Evolutionary conservation across 306 rosid genomes (phyloP).

Genomic region (Carpinus fangiana): DNA sequence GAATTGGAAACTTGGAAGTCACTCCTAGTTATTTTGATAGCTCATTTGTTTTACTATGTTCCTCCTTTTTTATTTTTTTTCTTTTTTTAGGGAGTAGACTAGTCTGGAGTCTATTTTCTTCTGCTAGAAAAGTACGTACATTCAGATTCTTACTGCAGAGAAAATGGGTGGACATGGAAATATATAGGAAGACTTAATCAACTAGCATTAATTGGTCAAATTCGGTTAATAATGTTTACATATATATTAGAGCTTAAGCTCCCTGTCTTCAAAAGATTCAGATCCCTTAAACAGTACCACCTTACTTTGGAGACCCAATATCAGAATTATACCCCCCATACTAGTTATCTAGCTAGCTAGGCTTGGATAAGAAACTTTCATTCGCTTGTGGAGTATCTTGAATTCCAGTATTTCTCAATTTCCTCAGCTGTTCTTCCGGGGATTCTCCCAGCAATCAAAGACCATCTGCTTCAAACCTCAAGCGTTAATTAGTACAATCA

Average conservation of each 20-base stretch:
- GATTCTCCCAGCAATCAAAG: constrained; percentile 17
- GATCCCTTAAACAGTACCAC: not conserved
- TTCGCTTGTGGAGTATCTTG: constrained; percentile 11
- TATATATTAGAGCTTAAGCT: not conserved
- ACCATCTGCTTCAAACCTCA: constrained; percentile 6
- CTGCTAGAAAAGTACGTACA: not conserved
- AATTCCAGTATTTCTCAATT: constrained; percentile 17
- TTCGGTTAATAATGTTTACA: not conserved
- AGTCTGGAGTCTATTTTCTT: not conserved
- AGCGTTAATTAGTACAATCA: not conserved
- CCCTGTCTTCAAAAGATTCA: not conserved
- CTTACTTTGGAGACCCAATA: not conserved
- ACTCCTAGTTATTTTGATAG: no score
- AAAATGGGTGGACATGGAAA: not conserved
- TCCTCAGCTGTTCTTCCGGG: constrained; percentile 16
- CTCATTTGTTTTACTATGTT: no score
- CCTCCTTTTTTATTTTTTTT: no score
- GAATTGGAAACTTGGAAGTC: no score
- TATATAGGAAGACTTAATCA: not conserved
- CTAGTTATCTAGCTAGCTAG: no score
- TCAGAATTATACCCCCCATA: no score
- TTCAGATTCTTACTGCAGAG: no score
- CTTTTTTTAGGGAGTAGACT: not conserved
- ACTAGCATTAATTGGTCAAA: not conserved
- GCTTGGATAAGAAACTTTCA: not conserved